Base-by-base conservation (phyloP, 2,329 filamentous ascomycete species). In the Cercospora sp. region DNA sequence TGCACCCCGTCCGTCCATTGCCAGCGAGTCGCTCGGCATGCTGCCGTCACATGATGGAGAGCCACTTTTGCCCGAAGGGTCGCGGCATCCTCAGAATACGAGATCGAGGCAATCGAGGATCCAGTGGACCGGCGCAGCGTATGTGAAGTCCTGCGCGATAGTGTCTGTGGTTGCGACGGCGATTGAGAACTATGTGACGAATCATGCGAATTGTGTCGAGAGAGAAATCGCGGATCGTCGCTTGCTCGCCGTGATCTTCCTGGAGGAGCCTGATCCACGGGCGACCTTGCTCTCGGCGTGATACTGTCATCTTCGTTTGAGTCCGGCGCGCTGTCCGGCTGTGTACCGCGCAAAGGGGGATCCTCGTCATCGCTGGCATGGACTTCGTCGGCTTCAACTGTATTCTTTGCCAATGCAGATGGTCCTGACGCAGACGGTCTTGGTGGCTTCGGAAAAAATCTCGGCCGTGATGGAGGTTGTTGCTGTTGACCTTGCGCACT, bases 1-100 rank as follows among this genome's bases (percentile, higher is more conserved):
- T 98, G 84, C 83, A 98, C 94, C 2, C 95, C 95, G 76, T 98
- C 94, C 63, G 93, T 87, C 95, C 95, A 99, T 73, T 89, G 87
- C 91, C 92, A 95, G 9, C 85, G 86, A 74, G 90, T 92, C 77
- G 94, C 90, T 74, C 91, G 88, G 76, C 93, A 97, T 6, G 96
- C 81, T 71, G 84, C 87, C 16, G 88, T 89, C 20, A 97, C 83
- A 74, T 93, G 87, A 42, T 91, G 87, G 20, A 97, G 80, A 2
- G 91, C 91, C 6, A 86, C 83, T 58, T 84, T 86, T 8, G 92
- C 92, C 71, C 85, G 87, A 64, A 83, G 78, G 48, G 71, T 73
- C 12, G 77, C 76, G 5, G 74, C 73, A 55, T 81, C 80, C 63
- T 83, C 81, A 28, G 23, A 33, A 48, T 78, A 75, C 60, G 71